phyloP scores from a whole-genome alignment of 139 green algal genomes.

The Choricystis sp. region DNA sequence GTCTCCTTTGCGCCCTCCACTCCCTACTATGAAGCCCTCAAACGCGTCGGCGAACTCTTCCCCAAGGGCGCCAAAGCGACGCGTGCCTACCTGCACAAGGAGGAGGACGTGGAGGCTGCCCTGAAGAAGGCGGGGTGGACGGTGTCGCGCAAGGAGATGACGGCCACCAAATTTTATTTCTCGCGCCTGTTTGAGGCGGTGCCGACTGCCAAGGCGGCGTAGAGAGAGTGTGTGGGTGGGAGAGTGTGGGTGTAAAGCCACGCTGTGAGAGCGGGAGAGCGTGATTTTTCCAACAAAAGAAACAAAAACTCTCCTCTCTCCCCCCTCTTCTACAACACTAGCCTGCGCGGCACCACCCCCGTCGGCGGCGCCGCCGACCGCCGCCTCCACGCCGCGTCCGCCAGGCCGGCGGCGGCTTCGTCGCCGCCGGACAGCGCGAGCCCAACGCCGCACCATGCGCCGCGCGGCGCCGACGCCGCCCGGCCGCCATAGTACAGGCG shows the following conservation, averaged over 20 bases:
- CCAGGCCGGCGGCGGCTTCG: constrained; percentile 7
- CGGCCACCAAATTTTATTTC: constrained; percentile 96
- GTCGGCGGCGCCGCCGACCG: background rate
- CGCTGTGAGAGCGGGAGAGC: background rate
- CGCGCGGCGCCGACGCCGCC: background rate
- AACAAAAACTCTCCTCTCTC: background rate
- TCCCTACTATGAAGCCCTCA: constrained; percentile 51
- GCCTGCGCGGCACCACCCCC: too few relatives aligned
- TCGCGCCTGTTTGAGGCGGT: constrained; percentile 57
- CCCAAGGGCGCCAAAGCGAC: constrained; percentile 77
- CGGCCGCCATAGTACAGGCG: constrained; percentile 66
- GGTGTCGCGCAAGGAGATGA: constrained; percentile 80
- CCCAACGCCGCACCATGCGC: constrained; percentile 31
- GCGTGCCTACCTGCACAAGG: constrained; percentile 87
- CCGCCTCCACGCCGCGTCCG: constrained; percentile 16
- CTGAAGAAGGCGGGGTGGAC: constrained; percentile 58
- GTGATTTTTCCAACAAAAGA: background rate
- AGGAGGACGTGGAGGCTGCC: constrained; percentile 83
- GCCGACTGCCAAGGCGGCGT: background rate
- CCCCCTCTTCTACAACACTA: background rate
- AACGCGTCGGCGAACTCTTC: constrained; percentile 96
- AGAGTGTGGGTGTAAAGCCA: background rate
- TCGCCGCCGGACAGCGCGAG: constrained; percentile 25
- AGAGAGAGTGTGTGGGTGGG: background rate
- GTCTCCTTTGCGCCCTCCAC: constrained; percentile 93